These are phyloP conservation scores for Cystofilobasidium capitatum DNA, from an alignment of 768 basidiomycete species.

Conservation along the genomic window DNA sequence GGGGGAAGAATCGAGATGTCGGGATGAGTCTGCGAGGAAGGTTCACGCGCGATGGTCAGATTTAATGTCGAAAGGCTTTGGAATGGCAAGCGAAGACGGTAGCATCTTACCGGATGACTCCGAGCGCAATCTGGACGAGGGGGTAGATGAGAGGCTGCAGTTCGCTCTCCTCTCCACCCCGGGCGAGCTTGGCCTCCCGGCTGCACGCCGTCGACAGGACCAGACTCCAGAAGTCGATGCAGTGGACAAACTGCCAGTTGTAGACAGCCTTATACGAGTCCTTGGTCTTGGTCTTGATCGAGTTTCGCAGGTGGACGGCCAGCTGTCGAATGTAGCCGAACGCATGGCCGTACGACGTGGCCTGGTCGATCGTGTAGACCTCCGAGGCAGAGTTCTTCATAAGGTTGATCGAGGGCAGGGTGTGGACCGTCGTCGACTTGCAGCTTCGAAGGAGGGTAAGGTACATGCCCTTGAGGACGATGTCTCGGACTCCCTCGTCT, in stretches of 20 bases:
- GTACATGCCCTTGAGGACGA: slow-evolving; percentile 85
- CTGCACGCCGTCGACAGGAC: slow-evolving; percentile 77
- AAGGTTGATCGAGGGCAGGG: slow-evolving; percentile 79
- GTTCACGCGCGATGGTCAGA: background rate
- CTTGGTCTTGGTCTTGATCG: slow-evolving; percentile 80
- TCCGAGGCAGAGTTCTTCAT: slow-evolving; percentile 98
- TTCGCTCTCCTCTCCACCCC: slow-evolving; percentile 56
- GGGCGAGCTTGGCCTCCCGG: slow-evolving; percentile 47
- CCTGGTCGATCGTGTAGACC: slow-evolving; percentile 68
- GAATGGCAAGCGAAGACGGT: background rate
- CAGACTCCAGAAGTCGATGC: slow-evolving; percentile 88
- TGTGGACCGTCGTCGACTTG: slow-evolving; percentile 75
- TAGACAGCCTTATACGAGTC: slow-evolving; percentile 91
- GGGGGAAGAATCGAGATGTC: slow-evolving; percentile 82
- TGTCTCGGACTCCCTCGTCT: slow-evolving; percentile 71
- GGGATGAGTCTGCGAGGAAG: slow-evolving; percentile 60
- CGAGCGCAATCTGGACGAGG: slow-evolving; percentile 84
- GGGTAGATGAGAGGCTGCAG: slow-evolving; percentile 87
- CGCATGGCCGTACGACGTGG: slow-evolving; percentile 71
- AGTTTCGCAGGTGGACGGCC: slow-evolving; percentile 81
- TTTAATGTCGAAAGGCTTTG: background rate
- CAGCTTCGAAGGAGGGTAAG: slow-evolving; percentile 70
- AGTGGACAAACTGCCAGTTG: slow-evolving; percentile 97
- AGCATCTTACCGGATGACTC: slow-evolving; percentile 61
- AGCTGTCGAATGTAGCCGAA: slow-evolving; percentile 93